phyloP scores from a whole-genome alignment of 768 basidiomycete species.

The Russula vinacea region DNA sequence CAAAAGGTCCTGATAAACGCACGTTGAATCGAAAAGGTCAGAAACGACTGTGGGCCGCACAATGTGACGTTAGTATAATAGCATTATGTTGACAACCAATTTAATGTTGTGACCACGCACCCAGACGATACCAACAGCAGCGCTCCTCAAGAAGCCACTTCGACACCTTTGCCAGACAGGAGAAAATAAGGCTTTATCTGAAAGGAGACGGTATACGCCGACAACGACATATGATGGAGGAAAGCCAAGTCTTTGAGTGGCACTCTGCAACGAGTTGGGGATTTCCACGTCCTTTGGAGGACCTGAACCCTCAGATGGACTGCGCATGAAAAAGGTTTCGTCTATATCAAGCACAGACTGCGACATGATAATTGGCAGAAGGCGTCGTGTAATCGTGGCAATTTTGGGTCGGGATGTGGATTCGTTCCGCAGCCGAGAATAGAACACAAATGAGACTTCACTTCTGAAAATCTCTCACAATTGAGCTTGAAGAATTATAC shows the following conservation, averaged over 20 bases:
- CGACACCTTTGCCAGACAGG: constrained; percentile 86
- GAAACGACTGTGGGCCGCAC: constrained; percentile 50
- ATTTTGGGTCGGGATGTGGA: not conserved
- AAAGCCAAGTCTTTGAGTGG: constrained; percentile 62
- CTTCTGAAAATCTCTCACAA: not conserved
- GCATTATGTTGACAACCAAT: not conserved
- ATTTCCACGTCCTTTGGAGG: not conserved
- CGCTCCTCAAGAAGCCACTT: constrained; percentile 70
- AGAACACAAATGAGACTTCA: too few species aligned
- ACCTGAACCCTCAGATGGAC: constrained; percentile 18
- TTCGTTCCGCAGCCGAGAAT: not conserved
- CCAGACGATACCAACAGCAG: constrained; percentile 66
- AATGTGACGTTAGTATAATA: not conserved
- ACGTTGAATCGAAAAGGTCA: constrained; percentile 71
- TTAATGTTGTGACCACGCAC: constrained; percentile 40
- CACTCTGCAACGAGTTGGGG: constrained; percentile 44
- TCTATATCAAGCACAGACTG: not conserved
- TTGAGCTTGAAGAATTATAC: not conserved
- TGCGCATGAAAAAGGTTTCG: not conserved
- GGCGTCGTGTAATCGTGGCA: not conserved
- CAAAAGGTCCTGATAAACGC: constrained; percentile 64
- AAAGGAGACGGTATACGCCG: constrained; percentile 77
- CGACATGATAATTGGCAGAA: constrained; percentile 1
- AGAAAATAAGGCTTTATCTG: constrained; percentile 61
- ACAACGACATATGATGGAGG: constrained; percentile 83